Evolutionary conservation across 306 rosid genomes (phyloP).

Genomic region (Dalbergia oliveri): DNA sequence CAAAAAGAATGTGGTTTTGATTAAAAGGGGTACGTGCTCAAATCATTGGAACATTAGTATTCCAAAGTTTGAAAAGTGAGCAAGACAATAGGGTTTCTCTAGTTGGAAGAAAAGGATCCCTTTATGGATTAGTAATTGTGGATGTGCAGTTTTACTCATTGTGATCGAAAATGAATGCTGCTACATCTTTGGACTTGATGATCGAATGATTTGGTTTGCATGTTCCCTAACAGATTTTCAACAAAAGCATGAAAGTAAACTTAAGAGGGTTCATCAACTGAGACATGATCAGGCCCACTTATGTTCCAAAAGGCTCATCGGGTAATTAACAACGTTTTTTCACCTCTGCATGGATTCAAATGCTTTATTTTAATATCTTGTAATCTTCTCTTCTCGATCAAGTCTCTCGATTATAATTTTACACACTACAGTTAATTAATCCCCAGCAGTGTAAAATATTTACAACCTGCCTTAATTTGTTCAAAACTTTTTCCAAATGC

Average conservation of each 20-base stretch:
- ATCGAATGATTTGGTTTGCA: conserved; percentile 71
- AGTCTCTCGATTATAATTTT: too few relatives aligned
- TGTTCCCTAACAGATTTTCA: conserved; percentile 72
- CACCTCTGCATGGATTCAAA: not conserved
- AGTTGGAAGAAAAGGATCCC: conserved; percentile 75
- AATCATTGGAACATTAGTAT: conserved; percentile 80
- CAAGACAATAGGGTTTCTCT: conserved; percentile 57
- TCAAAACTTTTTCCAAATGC: too few relatives aligned
- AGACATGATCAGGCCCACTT: conserved; percentile 60
- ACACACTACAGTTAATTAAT: too few relatives aligned
- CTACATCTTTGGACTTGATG: conserved; percentile 43
- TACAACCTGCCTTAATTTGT: too few relatives aligned
- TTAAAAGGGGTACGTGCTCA: conserved; percentile 59
- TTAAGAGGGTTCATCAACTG: conserved; percentile 43
- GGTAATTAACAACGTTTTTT: conserved; percentile 29
- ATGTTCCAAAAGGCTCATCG: not conserved
- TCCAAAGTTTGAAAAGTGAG: conserved; percentile 48
- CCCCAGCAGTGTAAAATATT: too few relatives aligned
- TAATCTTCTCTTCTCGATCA: too few relatives aligned
- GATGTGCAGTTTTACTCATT: conserved; percentile 35
- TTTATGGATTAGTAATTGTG: conserved; percentile 53
- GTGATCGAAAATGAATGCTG: conserved; percentile 38
- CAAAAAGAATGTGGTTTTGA: conserved; percentile 54
- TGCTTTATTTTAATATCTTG: too few relatives aligned
- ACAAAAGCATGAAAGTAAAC: conserved; percentile 65